Evolutionary conservation across 768 basidiomycete species (phyloP), one percentile per base, ranked within the genome.

Genomic region (Lentinula detonsa): DNA sequence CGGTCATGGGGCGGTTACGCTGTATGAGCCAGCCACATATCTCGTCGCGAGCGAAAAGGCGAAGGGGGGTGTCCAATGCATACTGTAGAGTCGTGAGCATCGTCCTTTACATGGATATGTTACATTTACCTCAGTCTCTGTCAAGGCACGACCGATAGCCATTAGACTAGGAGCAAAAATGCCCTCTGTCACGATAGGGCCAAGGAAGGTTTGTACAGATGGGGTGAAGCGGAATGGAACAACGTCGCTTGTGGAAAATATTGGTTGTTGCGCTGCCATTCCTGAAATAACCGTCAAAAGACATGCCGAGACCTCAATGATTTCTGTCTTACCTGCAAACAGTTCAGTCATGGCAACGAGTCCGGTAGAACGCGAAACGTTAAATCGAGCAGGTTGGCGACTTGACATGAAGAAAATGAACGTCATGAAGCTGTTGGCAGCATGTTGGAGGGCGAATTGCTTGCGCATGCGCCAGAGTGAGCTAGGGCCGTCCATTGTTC

Each of bases 191-290:
- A 91, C 88, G 58, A 93, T 83, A 1, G 91, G 89, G 1, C 93
- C 93, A 40, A 98, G 75, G 77, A 99, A 95, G 64, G 84, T 81
- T 73, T 99, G 97, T 78, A 99, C 85, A 73, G 97, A 98, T 3
- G 95, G 95, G 4, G 97, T 98, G 65, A 96, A 85, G 40, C 97
- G 88, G 90, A 99, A 99, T 0, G 97, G 97, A 4, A 98, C 94
- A 2, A 87, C 80, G 66, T 99, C 97, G 65, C 78, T 86, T 16
- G 91, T 90, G 13, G 83, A 82, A 69, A 93, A 90, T 46, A 90
- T 72, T 70, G 80, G 87, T 61, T 78, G 73, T 59, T 73, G 69
- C 39, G 72, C 73, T 5, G 78, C 75, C 35, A 81, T 70, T 11
- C 77, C 81, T 82, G 61, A 13, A 61, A 49, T 59, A 34, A 4